Percentiles rank a stretch among this genome's conserved stretches.
phyloP scores from a whole-genome alignment of 140 eudicot genomes.

The Ambrosia hybrid region DNA sequence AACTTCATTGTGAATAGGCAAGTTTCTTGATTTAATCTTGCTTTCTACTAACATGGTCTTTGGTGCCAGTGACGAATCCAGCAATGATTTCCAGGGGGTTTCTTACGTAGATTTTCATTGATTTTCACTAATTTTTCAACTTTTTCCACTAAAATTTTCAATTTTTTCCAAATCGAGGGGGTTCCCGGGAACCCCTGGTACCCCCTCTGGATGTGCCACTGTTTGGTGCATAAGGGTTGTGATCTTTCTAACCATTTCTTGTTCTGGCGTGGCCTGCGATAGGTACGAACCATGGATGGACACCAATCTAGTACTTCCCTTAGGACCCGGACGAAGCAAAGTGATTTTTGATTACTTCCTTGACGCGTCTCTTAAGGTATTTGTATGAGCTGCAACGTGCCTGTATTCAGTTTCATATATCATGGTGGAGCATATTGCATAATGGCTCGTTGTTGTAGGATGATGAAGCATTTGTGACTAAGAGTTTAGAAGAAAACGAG shows the following conservation, averaged over 20 bases:
- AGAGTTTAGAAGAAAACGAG: conserved; percentile 72
- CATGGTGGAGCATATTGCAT: not conserved
- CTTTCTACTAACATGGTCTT: not conserved
- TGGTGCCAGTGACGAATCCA: too few species aligned
- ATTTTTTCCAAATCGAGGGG: too few species aligned
- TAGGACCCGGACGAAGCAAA: conserved; percentile 82
- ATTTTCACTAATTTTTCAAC: too few species aligned
- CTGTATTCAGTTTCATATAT: not conserved
- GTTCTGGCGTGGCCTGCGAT: not conserved
- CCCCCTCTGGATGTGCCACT: too few species aligned
- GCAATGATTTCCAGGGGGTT: too few species aligned
- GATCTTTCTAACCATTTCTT: too few species aligned
- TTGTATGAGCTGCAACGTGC: not conserved
- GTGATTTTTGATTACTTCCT: conserved; percentile 91
- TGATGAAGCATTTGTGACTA: conserved; percentile 52
- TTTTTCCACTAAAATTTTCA: too few species aligned
- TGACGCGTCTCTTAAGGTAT: conserved; percentile 75
- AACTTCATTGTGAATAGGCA: conserved; percentile 95
- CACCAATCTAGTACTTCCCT: conserved; percentile 77
- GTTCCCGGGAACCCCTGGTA: too few species aligned
- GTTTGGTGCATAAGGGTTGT: too few species aligned
- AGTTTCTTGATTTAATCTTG: conserved; percentile 14
- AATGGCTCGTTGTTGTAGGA: conserved; percentile 37
- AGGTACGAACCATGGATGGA: conserved; percentile 99
- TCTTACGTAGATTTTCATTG: too few species aligned